Conservation (phyloP, 78 protist species). For the slime mould (Dictyostelium discoideum) region DNA sequence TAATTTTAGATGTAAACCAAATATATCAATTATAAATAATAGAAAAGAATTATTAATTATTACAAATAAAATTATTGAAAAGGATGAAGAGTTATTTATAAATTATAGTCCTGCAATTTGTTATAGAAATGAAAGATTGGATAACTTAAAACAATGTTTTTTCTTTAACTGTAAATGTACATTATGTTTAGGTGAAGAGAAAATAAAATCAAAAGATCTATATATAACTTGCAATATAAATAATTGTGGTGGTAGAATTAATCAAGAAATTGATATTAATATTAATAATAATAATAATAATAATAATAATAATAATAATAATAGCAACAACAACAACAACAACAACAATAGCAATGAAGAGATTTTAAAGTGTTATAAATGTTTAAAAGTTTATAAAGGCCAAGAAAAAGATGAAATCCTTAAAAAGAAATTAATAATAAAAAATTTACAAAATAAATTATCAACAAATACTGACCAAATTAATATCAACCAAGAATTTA, state of each 20-base stretch:
- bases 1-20: neutral
- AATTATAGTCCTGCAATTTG: conserved; percentile 7
- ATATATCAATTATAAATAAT: neutral
- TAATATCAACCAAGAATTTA: neutral
- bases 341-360: neutral
- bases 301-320: neutral
- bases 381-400: neutral
- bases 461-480: neutral
- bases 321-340: neutral
- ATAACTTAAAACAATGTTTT: neutral
- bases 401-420: neutral
- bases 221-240: neutral
- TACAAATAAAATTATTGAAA: neutral
- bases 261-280: neutral
- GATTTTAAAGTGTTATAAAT: neutral
- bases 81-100: neutral
- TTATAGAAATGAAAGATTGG: neutral
- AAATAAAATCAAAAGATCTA: neutral
- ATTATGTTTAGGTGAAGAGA: neutral
- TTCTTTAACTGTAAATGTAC: neutral
- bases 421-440: neutral
- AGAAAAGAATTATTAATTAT: neutral
- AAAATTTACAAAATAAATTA: neutral
- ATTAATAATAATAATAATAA: neutral
- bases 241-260: conserved; percentile 10